Conservation (phyloP, 306 rosid genomes). For the Prosopis cineraria region DNA sequence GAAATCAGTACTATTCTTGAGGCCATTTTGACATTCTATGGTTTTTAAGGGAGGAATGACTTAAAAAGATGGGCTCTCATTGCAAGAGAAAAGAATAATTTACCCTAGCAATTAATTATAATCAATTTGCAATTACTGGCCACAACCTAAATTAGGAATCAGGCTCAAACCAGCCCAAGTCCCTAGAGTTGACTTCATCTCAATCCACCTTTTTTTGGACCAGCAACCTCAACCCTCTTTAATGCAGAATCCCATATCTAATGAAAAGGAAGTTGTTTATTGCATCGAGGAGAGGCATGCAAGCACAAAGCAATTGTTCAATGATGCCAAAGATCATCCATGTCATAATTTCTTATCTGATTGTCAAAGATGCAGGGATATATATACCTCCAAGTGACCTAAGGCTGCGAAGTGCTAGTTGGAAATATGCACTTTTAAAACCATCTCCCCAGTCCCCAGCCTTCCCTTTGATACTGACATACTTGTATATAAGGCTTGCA, state of each 20-base stretch:
- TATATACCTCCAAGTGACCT: conserved; percentile 91
- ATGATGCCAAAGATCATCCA: conserved; percentile 23
- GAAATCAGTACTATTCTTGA: too few relatives aligned
- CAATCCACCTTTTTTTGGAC: neutral
- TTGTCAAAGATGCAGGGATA: conserved; percentile 22
- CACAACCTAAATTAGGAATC: conserved; percentile 8
- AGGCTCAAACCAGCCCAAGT: neutral
- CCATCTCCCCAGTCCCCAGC: conserved; percentile 99
- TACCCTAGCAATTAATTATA: neutral
- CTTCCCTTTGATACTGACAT: conserved; percentile 94
- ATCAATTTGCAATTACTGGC: conserved; percentile 1
- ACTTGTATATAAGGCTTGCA: conserved; percentile 95
- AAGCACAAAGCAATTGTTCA: conserved; percentile 19
- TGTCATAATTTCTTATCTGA: neutral
- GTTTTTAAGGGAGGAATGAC: too few relatives aligned
- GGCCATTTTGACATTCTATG: too few relatives aligned
- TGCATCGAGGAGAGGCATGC: neutral
- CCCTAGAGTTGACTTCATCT: neutral
- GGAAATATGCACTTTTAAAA: conserved; percentile 99
- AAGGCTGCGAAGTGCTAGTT: conserved; percentile 97
- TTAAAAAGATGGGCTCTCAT: too few relatives aligned
- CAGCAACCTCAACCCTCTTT: neutral
- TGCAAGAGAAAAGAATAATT: too few relatives aligned
- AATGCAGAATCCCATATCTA: conserved; percentile 6
- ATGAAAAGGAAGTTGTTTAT: neutral